These are phyloP conservation scores for Penicillium sp. DNA, from an alignment of 2,329 filamentous ascomycete species.

Conservation along the genomic window DNA sequence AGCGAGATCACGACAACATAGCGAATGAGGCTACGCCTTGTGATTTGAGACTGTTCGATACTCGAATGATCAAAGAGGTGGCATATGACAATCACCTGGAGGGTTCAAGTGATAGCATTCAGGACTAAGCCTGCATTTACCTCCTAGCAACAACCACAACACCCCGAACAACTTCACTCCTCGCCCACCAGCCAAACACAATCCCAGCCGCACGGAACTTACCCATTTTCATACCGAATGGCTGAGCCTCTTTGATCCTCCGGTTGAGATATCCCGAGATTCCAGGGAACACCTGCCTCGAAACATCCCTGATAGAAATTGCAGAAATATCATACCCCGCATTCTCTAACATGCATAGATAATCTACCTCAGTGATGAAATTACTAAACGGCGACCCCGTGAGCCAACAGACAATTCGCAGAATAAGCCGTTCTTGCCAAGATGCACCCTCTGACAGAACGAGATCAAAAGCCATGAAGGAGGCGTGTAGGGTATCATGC, in stretches of 20 bases:
- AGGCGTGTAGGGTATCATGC: conserved; percentile 43
- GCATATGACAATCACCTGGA: no score
- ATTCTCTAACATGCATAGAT: conserved; percentile 45
- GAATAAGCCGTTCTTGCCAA: conserved; percentile 30
- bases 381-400: conserved; percentile 51
- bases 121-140: not conserved
- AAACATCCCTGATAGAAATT: conserved; percentile 52
- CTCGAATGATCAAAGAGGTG: not conserved
- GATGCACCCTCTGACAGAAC: conserved; percentile 34
- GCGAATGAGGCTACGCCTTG: conserved; percentile 20
- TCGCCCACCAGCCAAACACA: conserved; percentile 46
- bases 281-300: conserved; percentile 53
- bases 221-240: conserved; percentile 39
- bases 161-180: conserved; percentile 38
- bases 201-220: conserved; percentile 32
- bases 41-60: not conserved
- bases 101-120: no score
- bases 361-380: conserved; percentile 49
- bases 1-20: conserved; percentile 13
- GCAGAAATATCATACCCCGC: conserved; percentile 48
- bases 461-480: conserved; percentile 57
- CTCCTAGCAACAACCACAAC: conserved; percentile 40
- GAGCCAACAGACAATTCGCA: conserved; percentile 46
- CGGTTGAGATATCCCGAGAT: conserved; percentile 46
- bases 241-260: conserved; percentile 35